Conservation (phyloP, 352 stramenopile genomes). For the Pythium chondricola region DNA sequence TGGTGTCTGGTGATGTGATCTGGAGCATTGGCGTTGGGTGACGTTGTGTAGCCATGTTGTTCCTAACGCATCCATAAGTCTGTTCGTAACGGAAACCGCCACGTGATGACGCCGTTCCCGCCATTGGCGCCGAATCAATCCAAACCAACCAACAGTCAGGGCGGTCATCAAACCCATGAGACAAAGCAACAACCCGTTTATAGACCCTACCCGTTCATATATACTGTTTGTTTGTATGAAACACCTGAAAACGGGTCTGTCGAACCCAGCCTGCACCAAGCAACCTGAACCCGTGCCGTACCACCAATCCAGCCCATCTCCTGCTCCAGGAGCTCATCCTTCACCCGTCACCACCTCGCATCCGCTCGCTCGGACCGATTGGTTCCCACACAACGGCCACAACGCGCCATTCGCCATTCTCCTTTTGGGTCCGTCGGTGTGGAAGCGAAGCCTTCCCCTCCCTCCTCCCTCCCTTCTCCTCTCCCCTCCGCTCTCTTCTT, state of each 20-base stretch:
- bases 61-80: conserved; percentile 11
- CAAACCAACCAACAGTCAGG: conserved; percentile 9
- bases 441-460: conserved; percentile 11
- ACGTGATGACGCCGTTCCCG: too few relatives aligned
- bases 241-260: background rate
- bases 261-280: too few relatives aligned
- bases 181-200: background rate
- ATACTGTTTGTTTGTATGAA: background rate
- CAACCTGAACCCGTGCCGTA: conserved; percentile 16
- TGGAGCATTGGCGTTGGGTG: background rate
- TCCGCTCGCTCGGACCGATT: too few relatives aligned
- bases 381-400: too few relatives aligned
- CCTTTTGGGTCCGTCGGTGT: conserved; percentile 13
- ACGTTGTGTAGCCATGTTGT: conserved; percentile 19
- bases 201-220: background rate
- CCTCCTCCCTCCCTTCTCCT: conserved; percentile 2
- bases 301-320: conserved; percentile 13
- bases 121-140: conserved; percentile 9
- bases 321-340: conserved; percentile 2
- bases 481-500: background rate
- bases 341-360: too few relatives aligned
- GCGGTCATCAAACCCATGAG: conserved; percentile 1
- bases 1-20: background rate
- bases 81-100: too few relatives aligned
- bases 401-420: conserved; percentile 10